These are phyloP conservation scores for Rhododendron molle DNA, from an alignment of 148 eudicot genomes.

Conservation along the genomic window DNA sequence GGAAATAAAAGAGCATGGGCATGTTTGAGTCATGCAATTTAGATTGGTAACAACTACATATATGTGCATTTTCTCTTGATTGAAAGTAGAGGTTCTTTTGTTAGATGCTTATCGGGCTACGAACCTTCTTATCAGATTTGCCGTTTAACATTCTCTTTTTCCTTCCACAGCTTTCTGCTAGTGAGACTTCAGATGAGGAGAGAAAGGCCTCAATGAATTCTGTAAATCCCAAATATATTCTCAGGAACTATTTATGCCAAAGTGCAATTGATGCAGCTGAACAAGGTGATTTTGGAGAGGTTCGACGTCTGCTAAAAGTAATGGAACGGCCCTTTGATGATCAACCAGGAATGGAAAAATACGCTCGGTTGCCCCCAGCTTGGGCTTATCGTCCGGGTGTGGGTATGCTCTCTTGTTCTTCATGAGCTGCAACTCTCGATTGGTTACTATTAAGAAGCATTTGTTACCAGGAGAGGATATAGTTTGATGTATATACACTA, in stretches of 20 bases:
- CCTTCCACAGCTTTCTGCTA: slow-evolving; percentile 45
- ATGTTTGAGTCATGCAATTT: not conserved
- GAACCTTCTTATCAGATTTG: not conserved
- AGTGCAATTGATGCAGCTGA: slow-evolving; percentile 93
- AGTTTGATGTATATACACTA: slow-evolving; percentile 6
- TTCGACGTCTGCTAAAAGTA: slow-evolving; percentile 63
- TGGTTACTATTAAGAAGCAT: not conserved
- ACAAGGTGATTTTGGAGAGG: slow-evolving; percentile 84
- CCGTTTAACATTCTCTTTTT: not conserved
- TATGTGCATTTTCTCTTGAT: not conserved
- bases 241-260: slow-evolving; percentile 90
- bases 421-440: slow-evolving; percentile 31
- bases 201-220: slow-evolving; percentile 78
- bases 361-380: slow-evolving; percentile 95
- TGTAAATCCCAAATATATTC: slow-evolving; percentile 85
- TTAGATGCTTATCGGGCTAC: not conserved
- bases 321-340: slow-evolving; percentile 86
- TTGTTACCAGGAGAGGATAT: not conserved
- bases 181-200: slow-evolving; percentile 71
- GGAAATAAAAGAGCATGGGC: not conserved
- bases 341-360: slow-evolving; percentile 96
- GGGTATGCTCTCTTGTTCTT: slow-evolving; percentile 97
- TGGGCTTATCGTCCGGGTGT: slow-evolving; percentile 99
- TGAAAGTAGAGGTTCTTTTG: not conserved
- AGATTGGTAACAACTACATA: not conserved